A percentile compares a stretch with the other conserved stretches of the same genome.
Evolutionary conservation across 2,329 filamentous ascomycete genomes (phyloP).

Genomic region (Xylariaceae sp.): DNA sequence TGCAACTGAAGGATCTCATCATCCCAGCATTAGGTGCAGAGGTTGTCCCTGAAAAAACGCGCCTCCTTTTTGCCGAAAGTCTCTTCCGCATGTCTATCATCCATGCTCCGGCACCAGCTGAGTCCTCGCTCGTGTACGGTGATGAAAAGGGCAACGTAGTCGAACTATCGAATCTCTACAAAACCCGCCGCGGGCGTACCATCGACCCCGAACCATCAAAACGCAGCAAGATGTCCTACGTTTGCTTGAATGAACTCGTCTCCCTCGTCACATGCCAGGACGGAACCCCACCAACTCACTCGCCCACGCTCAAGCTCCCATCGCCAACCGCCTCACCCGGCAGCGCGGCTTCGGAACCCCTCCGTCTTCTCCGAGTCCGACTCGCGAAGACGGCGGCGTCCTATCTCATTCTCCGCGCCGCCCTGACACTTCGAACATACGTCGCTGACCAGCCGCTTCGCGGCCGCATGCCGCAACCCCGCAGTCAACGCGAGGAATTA

Average conservation of each 20-base stretch:
- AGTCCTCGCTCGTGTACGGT: slow-evolving; percentile 54
- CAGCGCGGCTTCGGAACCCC: slow-evolving; percentile 24
- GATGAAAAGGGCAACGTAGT: slow-evolving; percentile 33
- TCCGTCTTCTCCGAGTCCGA: slow-evolving; percentile 42
- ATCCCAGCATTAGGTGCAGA: slow-evolving; percentile 66
- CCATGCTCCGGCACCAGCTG: slow-evolving; percentile 54
- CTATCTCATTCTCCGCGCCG: slow-evolving; percentile 75
- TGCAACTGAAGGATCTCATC: slow-evolving; percentile 62
- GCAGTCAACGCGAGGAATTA: slow-evolving; percentile 74
- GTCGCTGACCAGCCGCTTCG: slow-evolving; percentile 87
- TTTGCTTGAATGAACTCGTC: slow-evolving; percentile 76
- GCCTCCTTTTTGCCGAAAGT: slow-evolving; percentile 64
- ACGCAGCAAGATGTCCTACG: slow-evolving; percentile 69
- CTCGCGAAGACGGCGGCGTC: slow-evolving; percentile 73
- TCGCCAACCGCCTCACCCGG: slow-evolving; percentile 26
- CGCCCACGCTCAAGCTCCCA: slow-evolving; percentile 40
- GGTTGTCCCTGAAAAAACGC: slow-evolving; percentile 59
- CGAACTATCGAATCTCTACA: slow-evolving; percentile 58
- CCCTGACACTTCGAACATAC: slow-evolving; percentile 75
- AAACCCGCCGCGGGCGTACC: slow-evolving; percentile 65
- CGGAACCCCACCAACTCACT: slow-evolving; percentile 34
- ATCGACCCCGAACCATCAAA: slow-evolving; percentile 58
- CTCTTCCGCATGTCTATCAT: slow-evolving; percentile 81
- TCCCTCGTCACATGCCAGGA: slow-evolving; percentile 55
- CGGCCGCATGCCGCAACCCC: slow-evolving; percentile 81